Conservation (phyloP, 768 basidiomycete genomes). For the Kondoa malvinella region DNA sequence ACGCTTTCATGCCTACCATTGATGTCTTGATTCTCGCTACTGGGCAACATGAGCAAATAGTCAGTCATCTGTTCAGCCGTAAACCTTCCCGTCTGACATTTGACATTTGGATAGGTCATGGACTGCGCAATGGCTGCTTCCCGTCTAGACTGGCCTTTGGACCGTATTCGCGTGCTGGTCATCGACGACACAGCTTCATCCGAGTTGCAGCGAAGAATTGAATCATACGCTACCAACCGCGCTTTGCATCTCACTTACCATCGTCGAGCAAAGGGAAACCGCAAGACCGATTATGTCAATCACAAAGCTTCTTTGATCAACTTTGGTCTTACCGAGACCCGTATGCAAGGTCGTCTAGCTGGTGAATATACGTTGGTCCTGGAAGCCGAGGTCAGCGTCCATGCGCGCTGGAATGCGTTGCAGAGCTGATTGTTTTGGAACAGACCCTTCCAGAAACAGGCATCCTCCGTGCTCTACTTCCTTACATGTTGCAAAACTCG, state of each 20-base stretch:
- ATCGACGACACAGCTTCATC: constrained; percentile 22
- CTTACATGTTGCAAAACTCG: constrained; percentile 20
- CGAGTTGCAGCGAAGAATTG: constrained; percentile 17
- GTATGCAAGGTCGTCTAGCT: constrained; percentile 20
- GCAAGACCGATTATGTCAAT: background rate
- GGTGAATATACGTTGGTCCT: constrained; percentile 26
- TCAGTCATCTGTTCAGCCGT: background rate
- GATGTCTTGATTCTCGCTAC: constrained; percentile 25
- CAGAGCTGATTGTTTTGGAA: background rate
- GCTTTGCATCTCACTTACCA: constrained; percentile 26
- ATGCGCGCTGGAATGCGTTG: too few relatives aligned
- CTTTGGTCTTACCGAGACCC: constrained; percentile 26
- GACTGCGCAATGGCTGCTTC: constrained; percentile 26
- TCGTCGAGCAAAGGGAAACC: constrained; percentile 7
- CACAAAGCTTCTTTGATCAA: constrained; percentile 25
- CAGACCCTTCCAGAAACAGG: constrained; percentile 25
- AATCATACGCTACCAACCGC: constrained; percentile 21
- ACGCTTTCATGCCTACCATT: constrained; percentile 24
- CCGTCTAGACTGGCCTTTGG: constrained; percentile 26
- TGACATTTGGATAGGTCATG: constrained; percentile 14
- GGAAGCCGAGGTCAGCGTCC: constrained; percentile 25
- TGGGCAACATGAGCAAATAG: constrained; percentile 24
- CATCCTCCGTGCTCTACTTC: constrained; percentile 23
- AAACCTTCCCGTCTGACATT: background rate
- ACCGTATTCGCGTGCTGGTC: constrained; percentile 26